A percentile compares a stretch with the other conserved stretches of the same genome.
These are phyloP conservation scores for Hemileccinum impolitum DNA, from an alignment of 768 basidiomycete genomes.

Conservation along the genomic window DNA sequence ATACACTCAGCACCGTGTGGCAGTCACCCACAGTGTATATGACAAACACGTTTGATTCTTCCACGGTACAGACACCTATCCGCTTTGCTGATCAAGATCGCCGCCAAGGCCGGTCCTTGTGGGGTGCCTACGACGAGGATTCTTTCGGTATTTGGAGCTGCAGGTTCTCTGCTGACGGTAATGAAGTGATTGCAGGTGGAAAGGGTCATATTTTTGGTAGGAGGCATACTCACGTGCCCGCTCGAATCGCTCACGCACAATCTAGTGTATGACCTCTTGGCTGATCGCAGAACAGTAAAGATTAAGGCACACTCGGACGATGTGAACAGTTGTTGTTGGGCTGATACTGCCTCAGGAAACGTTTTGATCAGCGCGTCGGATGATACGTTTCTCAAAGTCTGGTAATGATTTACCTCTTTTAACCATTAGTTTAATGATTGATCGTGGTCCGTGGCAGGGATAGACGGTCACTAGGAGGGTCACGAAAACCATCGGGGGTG, in stretches of 20 bases:
- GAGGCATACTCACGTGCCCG: neutral
- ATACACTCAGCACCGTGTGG: constrained; percentile 3
- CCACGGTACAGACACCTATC: constrained; percentile 59
- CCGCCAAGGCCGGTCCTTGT: constrained; percentile 31
- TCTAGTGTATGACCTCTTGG: constrained; percentile 87
- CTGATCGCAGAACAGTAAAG: constrained; percentile 73
- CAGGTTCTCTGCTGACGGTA: constrained; percentile 93
- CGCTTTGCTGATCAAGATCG: constrained; percentile 49
- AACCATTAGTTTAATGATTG: neutral
- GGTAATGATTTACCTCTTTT: constrained; percentile 46
- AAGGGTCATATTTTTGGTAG: constrained; percentile 75
- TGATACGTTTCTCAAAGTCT: constrained; percentile 92
- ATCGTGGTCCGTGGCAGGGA: constrained; percentile 37
- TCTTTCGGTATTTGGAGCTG: constrained; percentile 87
- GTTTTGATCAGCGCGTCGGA: constrained; percentile 94
- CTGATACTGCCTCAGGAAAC: constrained; percentile 89
- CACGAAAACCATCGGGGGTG: constrained; percentile 82
- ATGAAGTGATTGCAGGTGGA: constrained; percentile 92
- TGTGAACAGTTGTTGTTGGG: constrained; percentile 96
- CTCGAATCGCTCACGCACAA: neutral
- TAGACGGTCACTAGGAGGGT: constrained; percentile 44
- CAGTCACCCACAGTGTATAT: constrained; percentile 73
- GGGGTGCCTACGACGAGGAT: constrained; percentile 38
- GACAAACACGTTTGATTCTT: constrained; percentile 66
- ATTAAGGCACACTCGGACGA: constrained; percentile 88